Conservation (phyloP, 805 yeast genomes). For the Ogataea dorogensis region DNA sequence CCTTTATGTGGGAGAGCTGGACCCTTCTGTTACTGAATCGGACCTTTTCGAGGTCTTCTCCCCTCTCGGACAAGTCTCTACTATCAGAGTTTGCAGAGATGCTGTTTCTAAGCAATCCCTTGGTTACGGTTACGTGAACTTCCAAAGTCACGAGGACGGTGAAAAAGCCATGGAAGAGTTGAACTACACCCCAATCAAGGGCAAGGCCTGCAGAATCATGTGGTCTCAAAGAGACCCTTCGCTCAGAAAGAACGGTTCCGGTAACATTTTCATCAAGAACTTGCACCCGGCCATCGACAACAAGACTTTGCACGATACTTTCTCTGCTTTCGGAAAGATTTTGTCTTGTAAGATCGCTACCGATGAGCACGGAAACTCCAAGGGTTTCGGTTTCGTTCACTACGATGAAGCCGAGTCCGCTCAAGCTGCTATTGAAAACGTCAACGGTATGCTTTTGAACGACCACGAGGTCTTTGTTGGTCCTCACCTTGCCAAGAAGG, state of each 20-base stretch:
- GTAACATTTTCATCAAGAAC: constrained; percentile 97
- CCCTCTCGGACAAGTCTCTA: constrained; percentile 90
- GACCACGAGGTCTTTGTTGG: constrained; percentile 96
- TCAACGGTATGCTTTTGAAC: constrained; percentile 96
- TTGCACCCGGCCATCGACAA: constrained; percentile 97
- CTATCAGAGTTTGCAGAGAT: constrained; percentile 98
- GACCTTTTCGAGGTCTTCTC: constrained; percentile 91
- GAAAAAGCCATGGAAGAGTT: constrained; percentile 91
- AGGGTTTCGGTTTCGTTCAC: constrained; percentile 97
- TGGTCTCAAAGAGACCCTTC: constrained; percentile 99
- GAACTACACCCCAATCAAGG: constrained; percentile 91
- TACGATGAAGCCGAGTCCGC: constrained; percentile 93
- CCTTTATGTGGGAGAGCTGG: constrained; percentile 96
- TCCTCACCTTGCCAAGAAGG: constrained; percentile 87
- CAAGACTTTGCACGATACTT: constrained; percentile 97
- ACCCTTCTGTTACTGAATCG: constrained; percentile 90
- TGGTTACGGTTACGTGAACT: constrained; percentile 98
- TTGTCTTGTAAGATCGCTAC: constrained; percentile 97
- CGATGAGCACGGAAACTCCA: constrained; percentile 86
- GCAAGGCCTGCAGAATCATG: constrained; percentile 98
- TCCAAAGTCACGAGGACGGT: constrained; percentile 84
- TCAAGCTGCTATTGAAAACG: constrained; percentile 90
- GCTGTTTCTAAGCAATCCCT: constrained; percentile 94
- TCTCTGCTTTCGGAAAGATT: constrained; percentile 93
- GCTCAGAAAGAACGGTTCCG: constrained; percentile 89